Base-by-base conservation (phyloP, 2,329 filamentous ascomycete genomes). In the Apiospora phragmitis region DNA sequence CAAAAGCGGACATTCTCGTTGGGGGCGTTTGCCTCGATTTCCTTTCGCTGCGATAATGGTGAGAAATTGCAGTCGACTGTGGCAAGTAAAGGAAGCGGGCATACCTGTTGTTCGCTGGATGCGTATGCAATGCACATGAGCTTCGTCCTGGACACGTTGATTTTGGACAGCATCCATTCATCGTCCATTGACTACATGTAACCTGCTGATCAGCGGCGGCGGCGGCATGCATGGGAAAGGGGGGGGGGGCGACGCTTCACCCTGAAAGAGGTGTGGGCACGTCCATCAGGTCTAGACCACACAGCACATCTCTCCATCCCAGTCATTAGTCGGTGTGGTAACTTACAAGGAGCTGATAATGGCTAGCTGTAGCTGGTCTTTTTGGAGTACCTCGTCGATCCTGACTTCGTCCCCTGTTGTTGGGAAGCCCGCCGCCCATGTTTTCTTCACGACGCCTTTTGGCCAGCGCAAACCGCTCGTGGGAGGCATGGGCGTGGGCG, bases 351-450 rank as follows among this genome's bases (percentile, higher is more conserved):
- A 93, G 75, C 94, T 97, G 6, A 98, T 83, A 0, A 98, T 88
- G 0, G 94, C 95, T 49, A 94, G 88, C 68, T 93, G 85, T 11
- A 98, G 84, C 16, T 91, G 86, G 1, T 89, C 82, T 72, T 89
- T 91, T 79, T 97, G 92, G 1, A 98, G 81, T 43, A 98, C 88
- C 79, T 98, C 94, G 76, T 97, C 94, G 51, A 98, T 90, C 72
- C 91, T 96, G 78, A 98, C 94, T 73, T 97, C 94, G 72, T 94
- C 88, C 5, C 84, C 84, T 0, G 80, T 84, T 45, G 93, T 86
- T 1, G 87, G 83, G 73, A 88, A 89, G 3, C 91, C 90, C 45
- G 84, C 84, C 0, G 89, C 90, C 89, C 92, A 95, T 0, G 96
- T 98, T 77, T 92, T 94, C 81, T 94, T 96, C 65, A 98, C 89